Base-by-base conservation (phyloP, 1,284 basidiomycete species). In the Puccinia polysora region DNA sequence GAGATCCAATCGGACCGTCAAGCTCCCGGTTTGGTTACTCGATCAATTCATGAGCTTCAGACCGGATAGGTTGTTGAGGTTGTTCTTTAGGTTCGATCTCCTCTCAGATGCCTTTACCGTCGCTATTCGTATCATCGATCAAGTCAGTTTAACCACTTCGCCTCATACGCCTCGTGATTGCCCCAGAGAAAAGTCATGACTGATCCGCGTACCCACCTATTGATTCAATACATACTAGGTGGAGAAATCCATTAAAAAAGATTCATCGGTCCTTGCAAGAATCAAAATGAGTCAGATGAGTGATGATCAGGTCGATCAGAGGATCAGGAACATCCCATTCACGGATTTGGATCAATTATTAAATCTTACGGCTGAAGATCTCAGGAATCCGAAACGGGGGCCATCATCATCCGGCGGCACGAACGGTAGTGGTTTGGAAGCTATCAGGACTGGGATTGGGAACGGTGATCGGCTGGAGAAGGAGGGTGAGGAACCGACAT, bases 21-120 rank as follows among this genome's bases (percentile, higher is more conserved):
- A 85, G 38, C 84, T 90, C 58, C 93, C 92, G 4, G 85, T 85
- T 4, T 97, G 92, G 91, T 83, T 97, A 49, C 82, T 89, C 52
- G 84, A 86, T 67, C 85, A 83, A 60, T 83, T 93, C 38, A 84
- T 53, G 30, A 36, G 30, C 47, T 81, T 88, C 74, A 86, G 91
- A 74, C 86, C 87, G 40, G 89, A 91, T 75, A 86, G 87, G 78
- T 84, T 94, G 53, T 86, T 94, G 74, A 85, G 88, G 68, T 83
- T 84, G 43, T 86, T 84, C 77, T 81, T 96, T 76, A 84, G 86
- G 74, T 90, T 86, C 77, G 93, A 92, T 73, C 83, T 88, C 75
- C 81, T 94, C n/a, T 85, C 86, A 67, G 85, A 87, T 73, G 91
- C 91, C 3, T 82, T 94, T 47, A 86, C 87, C 74, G 85, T 90